Conservation (phyloP, 352 stramenopile genomes). For the Phytophthora hibernalis region DNA sequence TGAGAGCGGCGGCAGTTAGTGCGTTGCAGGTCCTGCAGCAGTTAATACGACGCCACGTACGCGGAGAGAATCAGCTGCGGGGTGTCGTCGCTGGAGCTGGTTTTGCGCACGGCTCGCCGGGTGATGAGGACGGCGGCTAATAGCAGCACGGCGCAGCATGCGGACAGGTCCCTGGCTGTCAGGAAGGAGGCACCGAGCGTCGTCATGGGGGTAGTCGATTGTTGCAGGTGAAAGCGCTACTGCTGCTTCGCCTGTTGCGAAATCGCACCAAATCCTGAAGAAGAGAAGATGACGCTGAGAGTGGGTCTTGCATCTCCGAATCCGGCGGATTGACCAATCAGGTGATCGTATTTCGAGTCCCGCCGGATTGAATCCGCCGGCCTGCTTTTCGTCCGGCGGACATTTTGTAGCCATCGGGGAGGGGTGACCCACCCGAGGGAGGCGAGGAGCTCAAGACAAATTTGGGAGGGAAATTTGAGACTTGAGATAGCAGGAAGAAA, state of each 20-base stretch:
- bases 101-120: slow-evolving; percentile 20
- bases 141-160: slow-evolving; percentile 40
- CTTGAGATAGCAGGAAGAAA: too few relatives aligned
- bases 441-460: too few relatives aligned
- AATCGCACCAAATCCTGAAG: slow-evolving; percentile 24
- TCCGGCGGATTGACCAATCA: too few relatives aligned
- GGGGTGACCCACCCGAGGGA: too few relatives aligned
- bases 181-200: slow-evolving; percentile 19
- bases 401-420: too few relatives aligned
- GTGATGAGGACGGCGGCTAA: slow-evolving; percentile 27
- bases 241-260: slow-evolving; percentile 7
- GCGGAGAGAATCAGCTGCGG: slow-evolving; percentile 26
- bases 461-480: too few relatives aligned
- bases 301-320: too few relatives aligned
- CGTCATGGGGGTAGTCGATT: slow-evolving; percentile 4
- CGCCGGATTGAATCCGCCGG: too few relatives aligned
- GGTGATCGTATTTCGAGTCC: too few relatives aligned
- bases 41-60: slow-evolving; percentile 33
- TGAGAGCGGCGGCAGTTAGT: slow-evolving; percentile 14
- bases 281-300: slow-evolving; percentile 15
- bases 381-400: too few relatives aligned
- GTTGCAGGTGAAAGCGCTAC: slow-evolving; percentile 12
- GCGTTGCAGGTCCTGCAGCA: not conserved
- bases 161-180: slow-evolving; percentile 23
- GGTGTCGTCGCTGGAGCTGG: not conserved